Base-by-base conservation (phyloP, 1,139 yeast genomes). In the Candida sanyaensis region DNA sequence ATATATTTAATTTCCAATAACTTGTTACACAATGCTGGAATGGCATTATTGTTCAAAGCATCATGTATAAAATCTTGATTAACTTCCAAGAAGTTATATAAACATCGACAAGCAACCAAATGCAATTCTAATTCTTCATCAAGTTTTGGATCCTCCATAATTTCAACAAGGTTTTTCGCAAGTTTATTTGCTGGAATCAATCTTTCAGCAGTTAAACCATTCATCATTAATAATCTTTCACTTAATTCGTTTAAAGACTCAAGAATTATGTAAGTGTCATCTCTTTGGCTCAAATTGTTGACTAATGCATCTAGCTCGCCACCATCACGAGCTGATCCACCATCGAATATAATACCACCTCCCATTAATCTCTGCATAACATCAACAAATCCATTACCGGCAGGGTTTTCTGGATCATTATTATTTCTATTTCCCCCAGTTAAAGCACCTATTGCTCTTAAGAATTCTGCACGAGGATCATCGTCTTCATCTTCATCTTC, bases 41-140 rank as follows among this genome's bases (percentile, higher is more conserved):
- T 79, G 1, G 87, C 88, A 41, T 87, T 84, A 27, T 81, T 81
- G 39, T 78, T 75, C 6, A 89, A 84, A 5, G 91, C 84, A 45
- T 78, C 80, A 49, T 80, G 79, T 10, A 86, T 79, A 43, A 84
- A 80, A 43, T 86, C 86, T 21, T 83, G 83, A 54, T 86, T 80
- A 5, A 88, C 89, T 61, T 91, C 97, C 51, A 91, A 69, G 45
- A 92, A 70, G 62, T 90, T 92, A 63, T 88, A 87, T 23, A 92
- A 71, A 61, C 97, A 88, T 44, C 97, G 78, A 60, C 96, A 89
- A 0, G 96, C 88, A 44, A 88, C 86, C 40, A 93, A 68, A 62
- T 88, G 93, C 34, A 92, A 64, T 60, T 93, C 97, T 42, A 89
- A 71, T 55, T 86, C 88, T 23, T 83, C 89, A 27, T 77, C 78